Evolutionary conservation across 129 eudicot species (phyloP).

Genomic region (Pulicaria dysenterica): DNA sequence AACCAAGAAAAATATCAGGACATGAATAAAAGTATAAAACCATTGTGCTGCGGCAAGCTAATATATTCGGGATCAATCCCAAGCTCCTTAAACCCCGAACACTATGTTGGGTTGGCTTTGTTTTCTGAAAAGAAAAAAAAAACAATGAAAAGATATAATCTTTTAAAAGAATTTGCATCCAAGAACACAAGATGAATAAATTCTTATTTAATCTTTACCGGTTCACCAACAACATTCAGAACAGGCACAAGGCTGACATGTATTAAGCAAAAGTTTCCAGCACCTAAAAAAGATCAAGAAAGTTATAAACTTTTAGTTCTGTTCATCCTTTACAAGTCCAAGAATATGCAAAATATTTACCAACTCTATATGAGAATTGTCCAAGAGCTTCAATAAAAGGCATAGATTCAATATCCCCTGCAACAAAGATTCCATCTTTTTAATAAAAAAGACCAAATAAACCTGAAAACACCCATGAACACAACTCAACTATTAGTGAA

Average conservation of each 20-base stretch:
- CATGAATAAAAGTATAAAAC: constrained; percentile 50
- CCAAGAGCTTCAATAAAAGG: constrained; percentile 95
- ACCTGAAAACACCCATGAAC: background rate
- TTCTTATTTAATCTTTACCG: constrained; percentile 43
- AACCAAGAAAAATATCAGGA: background rate
- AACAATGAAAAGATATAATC: background rate
- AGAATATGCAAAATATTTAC: constrained; percentile 43
- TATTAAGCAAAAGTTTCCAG: constrained; percentile 87
- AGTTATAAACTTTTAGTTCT: background rate
- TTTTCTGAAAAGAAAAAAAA: constrained; percentile 60
- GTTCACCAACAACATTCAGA: constrained; percentile 93
- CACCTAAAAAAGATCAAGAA: constrained; percentile 50
- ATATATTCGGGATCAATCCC: constrained; percentile 74
- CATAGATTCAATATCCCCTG: constrained; percentile 99
- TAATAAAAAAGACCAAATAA: constrained; percentile 9
- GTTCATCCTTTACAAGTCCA: constrained; percentile 4
- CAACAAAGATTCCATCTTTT: background rate
- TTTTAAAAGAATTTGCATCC: background rate
- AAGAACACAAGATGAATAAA: constrained; percentile 6
- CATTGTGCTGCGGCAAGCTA: constrained; percentile 94
- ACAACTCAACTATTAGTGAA: background rate
- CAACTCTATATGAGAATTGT: constrained; percentile 92
- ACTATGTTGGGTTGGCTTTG: constrained; percentile 98
- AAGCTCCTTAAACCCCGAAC: constrained; percentile 85
- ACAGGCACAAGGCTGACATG: constrained; percentile 99